Conservation (phyloP, 225 moss, liverwort and hornwort species). For the Straminergon stramineum region DNA sequence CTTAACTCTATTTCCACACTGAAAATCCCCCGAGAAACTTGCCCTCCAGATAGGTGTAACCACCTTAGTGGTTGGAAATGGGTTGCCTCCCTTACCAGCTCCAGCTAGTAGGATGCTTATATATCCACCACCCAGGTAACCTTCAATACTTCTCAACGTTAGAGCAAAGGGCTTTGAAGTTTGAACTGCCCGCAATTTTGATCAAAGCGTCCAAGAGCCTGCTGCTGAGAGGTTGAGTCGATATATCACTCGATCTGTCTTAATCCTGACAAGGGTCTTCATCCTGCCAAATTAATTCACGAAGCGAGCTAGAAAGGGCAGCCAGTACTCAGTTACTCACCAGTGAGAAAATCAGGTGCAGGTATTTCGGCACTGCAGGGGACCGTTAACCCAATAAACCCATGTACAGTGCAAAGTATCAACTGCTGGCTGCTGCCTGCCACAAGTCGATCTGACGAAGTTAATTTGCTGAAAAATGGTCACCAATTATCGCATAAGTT, state of each 20-base stretch:
- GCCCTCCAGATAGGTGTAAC: too few species aligned
- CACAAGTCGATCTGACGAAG: neutral
- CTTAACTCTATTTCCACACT: too few species aligned
- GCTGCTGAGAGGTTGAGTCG: neutral
- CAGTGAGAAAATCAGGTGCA: neutral
- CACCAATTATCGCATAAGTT: neutral
- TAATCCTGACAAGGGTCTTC: neutral
- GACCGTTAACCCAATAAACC: neutral
- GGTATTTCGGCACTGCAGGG: neutral
- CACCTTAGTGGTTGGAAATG: too few species aligned
- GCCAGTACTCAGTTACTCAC: neutral
- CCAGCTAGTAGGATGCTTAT: neutral
- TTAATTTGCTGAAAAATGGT: neutral
- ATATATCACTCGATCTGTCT: neutral
- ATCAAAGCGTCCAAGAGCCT: neutral
- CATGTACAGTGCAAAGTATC: neutral
- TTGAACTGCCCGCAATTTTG: neutral
- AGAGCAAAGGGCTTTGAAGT: neutral
- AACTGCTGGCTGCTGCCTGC: neutral
- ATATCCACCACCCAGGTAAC: neutral
- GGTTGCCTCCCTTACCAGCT: too few species aligned
- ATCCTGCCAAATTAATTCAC: neutral
- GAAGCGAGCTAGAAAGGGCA: neutral
- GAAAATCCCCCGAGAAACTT: too few species aligned
- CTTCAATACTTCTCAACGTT: neutral